phyloP scores from a whole-genome alignment of 495 filamentous ascomycete genomes.

The Polyplosphaeria fusca region DNA sequence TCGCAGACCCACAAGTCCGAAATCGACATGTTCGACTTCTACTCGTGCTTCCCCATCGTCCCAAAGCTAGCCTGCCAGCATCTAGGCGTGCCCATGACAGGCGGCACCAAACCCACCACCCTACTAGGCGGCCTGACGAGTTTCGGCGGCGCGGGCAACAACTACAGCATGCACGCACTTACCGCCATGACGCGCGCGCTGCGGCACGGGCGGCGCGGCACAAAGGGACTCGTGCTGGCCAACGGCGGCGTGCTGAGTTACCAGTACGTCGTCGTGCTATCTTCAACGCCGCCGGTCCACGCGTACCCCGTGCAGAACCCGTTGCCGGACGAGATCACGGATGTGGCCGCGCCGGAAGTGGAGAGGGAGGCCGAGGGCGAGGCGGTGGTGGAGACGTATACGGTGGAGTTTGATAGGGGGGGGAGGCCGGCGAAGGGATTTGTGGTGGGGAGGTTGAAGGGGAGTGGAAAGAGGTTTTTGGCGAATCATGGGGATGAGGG shows the following conservation, averaged over 20 bases:
- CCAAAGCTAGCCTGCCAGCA: slow-evolving; percentile 56
- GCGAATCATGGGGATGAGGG: slow-evolving; percentile 49
- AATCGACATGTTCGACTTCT: slow-evolving; percentile 55
- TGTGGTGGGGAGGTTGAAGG: slow-evolving; percentile 49
- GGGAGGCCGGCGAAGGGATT: slow-evolving; percentile 45
- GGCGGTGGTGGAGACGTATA: slow-evolving; percentile 56
- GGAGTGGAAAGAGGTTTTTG: slow-evolving; percentile 48
- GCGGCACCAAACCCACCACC: slow-evolving; percentile 46
- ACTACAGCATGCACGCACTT: slow-evolving; percentile 59
- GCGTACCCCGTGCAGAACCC: slow-evolving; percentile 46
- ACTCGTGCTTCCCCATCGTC: slow-evolving; percentile 61
- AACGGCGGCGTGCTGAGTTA: slow-evolving; percentile 56
- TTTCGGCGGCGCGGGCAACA: slow-evolving; percentile 60
- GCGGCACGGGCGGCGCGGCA: slow-evolving; percentile 41
- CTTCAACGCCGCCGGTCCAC: slow-evolving; percentile 39
- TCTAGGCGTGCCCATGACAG: slow-evolving; percentile 46
- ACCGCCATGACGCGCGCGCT: slow-evolving; percentile 50
- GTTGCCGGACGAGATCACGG: slow-evolving; percentile 35
- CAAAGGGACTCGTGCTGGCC: slow-evolving; percentile 51
- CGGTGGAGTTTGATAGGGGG: slow-evolving; percentile 50
- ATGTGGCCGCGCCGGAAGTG: slow-evolving; percentile 38
- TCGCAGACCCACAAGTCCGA: slow-evolving; percentile 43
- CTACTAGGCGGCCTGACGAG: slow-evolving; percentile 56
- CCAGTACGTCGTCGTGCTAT: slow-evolving; percentile 53
- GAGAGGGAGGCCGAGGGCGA: slow-evolving; percentile 45